Base-by-base conservation (phyloP, 169 alveolate genomes). In the Plasmodium cynomolgi region DNA sequence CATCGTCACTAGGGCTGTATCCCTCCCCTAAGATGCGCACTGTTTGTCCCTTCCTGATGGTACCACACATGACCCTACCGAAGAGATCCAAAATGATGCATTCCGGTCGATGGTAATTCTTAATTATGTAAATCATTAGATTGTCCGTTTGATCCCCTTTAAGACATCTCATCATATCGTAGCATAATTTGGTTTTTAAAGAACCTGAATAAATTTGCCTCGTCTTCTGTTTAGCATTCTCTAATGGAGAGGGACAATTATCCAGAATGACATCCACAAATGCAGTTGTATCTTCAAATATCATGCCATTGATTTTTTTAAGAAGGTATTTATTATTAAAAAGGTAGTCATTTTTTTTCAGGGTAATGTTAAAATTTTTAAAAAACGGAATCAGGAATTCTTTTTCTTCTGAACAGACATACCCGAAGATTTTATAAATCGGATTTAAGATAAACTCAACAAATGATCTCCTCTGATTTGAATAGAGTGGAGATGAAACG, bases 381-480 rank as follows among this genome's bases (percentile, higher is more conserved):
- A 98, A 96, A 79, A 99, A 96, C 0, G 98, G 99, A 80, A 97
- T 97, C 56, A 99, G 96, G 54, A 97, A 97, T 33, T 97, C 99
- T 92, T 97, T 98, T 92, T 99, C 99, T 95, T 99, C 99, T 56
- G 99, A 98, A 39, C 99, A 97, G 29, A 99, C 97, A 96, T 98
- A 99, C 0, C 99, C 98, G 73, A 99, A 96, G 44, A 99, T 91
- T 96, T 99, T 99, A 96, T 99, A 99, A 84, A 99, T 96, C 7
- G 99, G 99, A 86, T 99, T 99, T 83, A 99, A 93, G 54, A 99
- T 96, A 96, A 99, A 99, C 90, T 98, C 99, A 8, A 99, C 99
- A 96, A 99, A 99, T 6, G 99, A 96, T 84, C 99, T 97, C 77
- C 97, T 96, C 62, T 96, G 95, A 79, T 96, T 97, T 50, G 96